Evolutionary conservation across 345 rosid genomes (phyloP).

Genomic region (Nasturtium officinale): DNA sequence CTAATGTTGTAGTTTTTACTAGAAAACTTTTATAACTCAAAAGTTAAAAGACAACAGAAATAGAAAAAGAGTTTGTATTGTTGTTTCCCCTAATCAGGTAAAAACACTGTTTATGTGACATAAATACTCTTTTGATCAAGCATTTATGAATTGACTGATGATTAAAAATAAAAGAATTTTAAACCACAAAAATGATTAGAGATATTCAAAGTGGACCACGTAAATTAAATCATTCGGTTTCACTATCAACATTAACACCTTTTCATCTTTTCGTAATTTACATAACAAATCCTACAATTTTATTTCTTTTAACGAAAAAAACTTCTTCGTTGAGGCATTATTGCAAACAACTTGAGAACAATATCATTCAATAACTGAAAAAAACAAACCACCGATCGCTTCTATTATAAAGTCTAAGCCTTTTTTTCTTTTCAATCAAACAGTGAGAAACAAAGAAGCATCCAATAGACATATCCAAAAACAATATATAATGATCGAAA

Average conservation of each 20-base stretch:
- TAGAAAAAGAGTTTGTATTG: slow-evolving; percentile 9
- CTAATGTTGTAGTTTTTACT: background rate
- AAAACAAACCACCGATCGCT: background rate
- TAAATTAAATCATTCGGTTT: slow-evolving; percentile 29
- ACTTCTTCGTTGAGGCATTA: slow-evolving; percentile 21
- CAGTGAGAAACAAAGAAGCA: background rate
- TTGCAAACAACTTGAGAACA: slow-evolving; percentile 30
- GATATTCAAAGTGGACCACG: slow-evolving; percentile 34
- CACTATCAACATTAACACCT: slow-evolving; percentile 29
- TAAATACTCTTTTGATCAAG: slow-evolving; percentile 29
- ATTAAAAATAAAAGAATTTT: slow-evolving; percentile 7
- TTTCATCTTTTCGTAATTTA: background rate
- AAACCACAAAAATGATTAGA: slow-evolving; percentile 30
- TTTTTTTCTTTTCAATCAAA: slow-evolving; percentile 7
- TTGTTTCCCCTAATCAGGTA: background rate
- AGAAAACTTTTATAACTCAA: background rate
- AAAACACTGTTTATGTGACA: slow-evolving; percentile 28
- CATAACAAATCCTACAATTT: background rate
- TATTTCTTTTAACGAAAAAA: background rate
- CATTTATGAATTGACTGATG: slow-evolving; percentile 35
- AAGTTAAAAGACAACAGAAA: slow-evolving; percentile 5
- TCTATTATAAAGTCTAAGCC: background rate
- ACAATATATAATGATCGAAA: background rate
- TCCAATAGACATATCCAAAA: background rate
- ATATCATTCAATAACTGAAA: slow-evolving; percentile 15